Percentiles rank a stretch among this genome's conserved stretches.
These are phyloP conservation scores for Globisporangium splendens DNA, from an alignment of 352 stramenopile genomes.

Conservation along the genomic window DNA sequence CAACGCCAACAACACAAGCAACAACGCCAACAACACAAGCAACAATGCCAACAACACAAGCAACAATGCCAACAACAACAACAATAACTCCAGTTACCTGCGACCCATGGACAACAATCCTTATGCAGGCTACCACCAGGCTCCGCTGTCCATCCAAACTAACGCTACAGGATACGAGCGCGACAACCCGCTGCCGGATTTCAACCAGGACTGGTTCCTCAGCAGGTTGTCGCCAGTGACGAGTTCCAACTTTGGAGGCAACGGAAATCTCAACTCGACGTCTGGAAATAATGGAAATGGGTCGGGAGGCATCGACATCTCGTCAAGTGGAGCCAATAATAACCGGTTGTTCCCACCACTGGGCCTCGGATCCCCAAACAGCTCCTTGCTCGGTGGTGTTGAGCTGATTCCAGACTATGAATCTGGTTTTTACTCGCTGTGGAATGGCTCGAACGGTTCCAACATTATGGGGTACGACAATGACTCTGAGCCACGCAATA, in stretches of 20 bases:
- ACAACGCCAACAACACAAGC: slow-evolving; percentile 6
- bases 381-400: slow-evolving; percentile 45
- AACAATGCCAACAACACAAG: slow-evolving; percentile 5
- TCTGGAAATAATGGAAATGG: slow-evolving; percentile 9
- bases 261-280: not conserved
- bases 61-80: slow-evolving; percentile 11
- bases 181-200: slow-evolving; percentile 46
- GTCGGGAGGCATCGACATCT: slow-evolving; percentile 11
- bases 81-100: slow-evolving; percentile 19
- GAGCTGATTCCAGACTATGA: slow-evolving; percentile 72
- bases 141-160: slow-evolving; percentile 12
- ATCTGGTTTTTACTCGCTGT: slow-evolving; percentile 64
- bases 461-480: slow-evolving; percentile 53
- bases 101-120: slow-evolving; percentile 7
- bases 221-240: slow-evolving; percentile 20
- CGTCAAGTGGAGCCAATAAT: not conserved
- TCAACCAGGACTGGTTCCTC: slow-evolving; percentile 41
- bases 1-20: slow-evolving; percentile 5
- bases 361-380: slow-evolving; percentile 23
- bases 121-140: slow-evolving; percentile 18
- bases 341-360: slow-evolving; percentile 11
- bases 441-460: slow-evolving; percentile 37
- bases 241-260: slow-evolving; percentile 6
- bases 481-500: slow-evolving; percentile 27
- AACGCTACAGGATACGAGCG: slow-evolving; percentile 27